Evolutionary conservation across 306 rosid species (phyloP).

Genomic region (Malus asiatica): DNA sequence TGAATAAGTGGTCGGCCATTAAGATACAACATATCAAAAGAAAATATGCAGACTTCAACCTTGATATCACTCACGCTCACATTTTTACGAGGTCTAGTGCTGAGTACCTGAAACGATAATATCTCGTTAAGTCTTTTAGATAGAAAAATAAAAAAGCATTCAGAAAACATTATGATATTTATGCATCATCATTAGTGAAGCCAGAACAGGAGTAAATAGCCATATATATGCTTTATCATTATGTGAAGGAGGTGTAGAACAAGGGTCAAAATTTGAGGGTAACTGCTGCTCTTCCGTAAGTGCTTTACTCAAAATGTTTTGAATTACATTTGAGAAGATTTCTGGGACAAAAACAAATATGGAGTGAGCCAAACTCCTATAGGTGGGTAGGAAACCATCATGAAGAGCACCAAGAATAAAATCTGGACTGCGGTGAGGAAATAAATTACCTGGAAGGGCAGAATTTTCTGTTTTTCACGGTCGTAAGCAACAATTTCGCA

Average conservation of each 20-base stretch:
- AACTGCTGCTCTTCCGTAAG: not conserved
- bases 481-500: conserved; percentile 94
- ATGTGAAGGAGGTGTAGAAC: not conserved
- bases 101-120: conserved; percentile 61
- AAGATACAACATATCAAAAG: conserved; percentile 79
- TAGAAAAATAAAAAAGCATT: not conserved
- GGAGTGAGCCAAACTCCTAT: not conserved
- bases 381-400: not conserved
- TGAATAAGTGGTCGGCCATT: conserved; percentile 75
- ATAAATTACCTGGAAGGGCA: conserved; percentile 71
- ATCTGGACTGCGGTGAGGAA: not conserved
- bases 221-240: not conserved
- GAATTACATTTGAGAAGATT: not conserved
- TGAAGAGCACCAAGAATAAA: not conserved
- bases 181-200: not conserved
- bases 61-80: conserved; percentile 59
- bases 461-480: conserved; percentile 51
- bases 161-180: too few relatives aligned
- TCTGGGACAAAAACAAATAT: not conserved
- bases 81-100: conserved; percentile 91
- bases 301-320: not conserved
- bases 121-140: conserved; percentile 11
- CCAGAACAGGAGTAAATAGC: not conserved
- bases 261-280: not conserved
- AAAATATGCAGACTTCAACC: conserved; percentile 76